A percentile compares a stretch with the other conserved stretches of the same genome.
Evolutionary conservation across 129 eudicot genomes (phyloP).

Genomic region (Ambrosia artemisiifolia): DNA sequence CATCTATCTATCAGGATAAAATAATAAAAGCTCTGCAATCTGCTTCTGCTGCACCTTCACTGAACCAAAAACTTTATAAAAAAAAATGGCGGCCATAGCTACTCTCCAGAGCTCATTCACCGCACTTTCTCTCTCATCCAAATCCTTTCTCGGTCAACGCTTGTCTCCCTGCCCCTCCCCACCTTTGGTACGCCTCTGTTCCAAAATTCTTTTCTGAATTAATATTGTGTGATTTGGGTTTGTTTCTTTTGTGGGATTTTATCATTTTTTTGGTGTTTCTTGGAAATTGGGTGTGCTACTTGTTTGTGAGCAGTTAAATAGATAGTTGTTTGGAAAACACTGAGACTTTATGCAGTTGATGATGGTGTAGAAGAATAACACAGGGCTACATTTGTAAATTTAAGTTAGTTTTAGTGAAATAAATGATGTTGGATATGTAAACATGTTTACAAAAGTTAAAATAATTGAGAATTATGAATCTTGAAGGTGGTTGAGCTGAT

Average conservation of each 20-base stretch:
- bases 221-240: background rate
- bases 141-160: slow-evolving; percentile 71
- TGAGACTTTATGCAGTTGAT: background rate
- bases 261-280: background rate
- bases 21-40: slow-evolving; percentile 15
- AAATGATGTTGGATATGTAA: background rate
- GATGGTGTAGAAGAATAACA: background rate
- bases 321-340: too few species aligned
- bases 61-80: background rate
- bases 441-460: background rate
- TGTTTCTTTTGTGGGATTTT: background rate
- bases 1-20: background rate
- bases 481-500: slow-evolving; percentile 2
- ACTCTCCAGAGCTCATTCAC: slow-evolving; percentile 84
- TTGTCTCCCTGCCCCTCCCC: slow-evolving; percentile 43
- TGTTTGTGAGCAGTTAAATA: too few species aligned
- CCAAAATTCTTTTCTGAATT: background rate
- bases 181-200: slow-evolving; percentile 37
- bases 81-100: slow-evolving; percentile 56
- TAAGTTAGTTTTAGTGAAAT: background rate
- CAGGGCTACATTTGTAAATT: background rate
- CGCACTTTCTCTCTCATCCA: slow-evolving; percentile 69
- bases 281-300: background rate
- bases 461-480: background rate
- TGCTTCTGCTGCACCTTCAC: slow-evolving; percentile 11